phyloP scores from a whole-genome alignment of 228 moss, liverwort and hornwort genomes.

The Sphagnum fallax region DNA sequence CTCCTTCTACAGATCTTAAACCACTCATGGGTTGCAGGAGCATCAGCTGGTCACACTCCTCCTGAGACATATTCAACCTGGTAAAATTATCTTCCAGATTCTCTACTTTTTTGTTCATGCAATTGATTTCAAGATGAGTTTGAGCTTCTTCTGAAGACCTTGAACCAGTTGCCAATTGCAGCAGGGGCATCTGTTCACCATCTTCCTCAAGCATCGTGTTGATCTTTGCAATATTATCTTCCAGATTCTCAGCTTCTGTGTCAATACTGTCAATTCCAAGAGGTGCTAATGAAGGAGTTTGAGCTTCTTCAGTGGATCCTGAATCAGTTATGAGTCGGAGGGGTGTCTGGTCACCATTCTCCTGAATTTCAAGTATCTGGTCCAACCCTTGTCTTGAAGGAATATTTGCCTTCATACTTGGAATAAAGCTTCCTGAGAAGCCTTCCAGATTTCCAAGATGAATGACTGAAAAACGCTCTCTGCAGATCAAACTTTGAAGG shows the following conservation, averaged over 20 bases:
- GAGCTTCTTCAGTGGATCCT: constrained; percentile 19
- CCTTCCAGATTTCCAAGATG: constrained; percentile 57
- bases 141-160: no score
- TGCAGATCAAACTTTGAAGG: constrained; percentile 5
- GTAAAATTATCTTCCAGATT: no score
- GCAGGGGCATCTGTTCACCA: no score
- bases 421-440: constrained; percentile 52
- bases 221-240: neutral
- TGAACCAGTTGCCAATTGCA: no score
- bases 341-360: constrained; percentile 6
- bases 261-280: constrained; percentile 31
- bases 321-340: neutral
- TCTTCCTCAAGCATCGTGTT: no score
- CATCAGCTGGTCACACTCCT: no score
- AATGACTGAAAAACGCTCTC: constrained; percentile 50
- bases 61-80: no score
- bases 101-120: no score
- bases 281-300: constrained; percentile 31
- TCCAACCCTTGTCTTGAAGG: constrained; percentile 10
- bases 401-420: no score
- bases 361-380: constrained; percentile 21
- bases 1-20: no score
- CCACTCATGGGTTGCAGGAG: no score
- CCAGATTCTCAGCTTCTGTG: constrained; percentile 7
- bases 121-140: no score